These are phyloP conservation scores for Ceratocystis eucalypticola DNA, from an alignment of 2,329 filamentous ascomycete genomes.

Conservation along the genomic window DNA sequence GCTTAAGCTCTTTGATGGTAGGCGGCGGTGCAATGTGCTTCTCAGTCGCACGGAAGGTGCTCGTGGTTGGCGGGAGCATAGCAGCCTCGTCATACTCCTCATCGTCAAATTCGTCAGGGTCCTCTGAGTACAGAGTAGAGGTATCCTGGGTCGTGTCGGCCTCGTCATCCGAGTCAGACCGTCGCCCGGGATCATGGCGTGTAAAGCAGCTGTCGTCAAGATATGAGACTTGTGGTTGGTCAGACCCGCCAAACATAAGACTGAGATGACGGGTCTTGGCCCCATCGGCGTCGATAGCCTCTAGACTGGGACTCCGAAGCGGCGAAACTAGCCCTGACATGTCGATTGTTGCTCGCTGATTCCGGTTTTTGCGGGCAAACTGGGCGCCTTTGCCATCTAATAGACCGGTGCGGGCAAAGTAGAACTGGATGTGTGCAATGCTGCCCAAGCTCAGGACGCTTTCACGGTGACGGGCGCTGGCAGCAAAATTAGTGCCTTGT, in stretches of 20 bases:
- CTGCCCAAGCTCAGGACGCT: conserved; percentile 93
- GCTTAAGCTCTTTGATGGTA: conserved; percentile 63
- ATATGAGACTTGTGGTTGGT: conserved; percentile 30
- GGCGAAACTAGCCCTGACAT: conserved; percentile 37
- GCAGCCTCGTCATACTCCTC: conserved; percentile 54
- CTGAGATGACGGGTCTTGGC: conserved; percentile 28
- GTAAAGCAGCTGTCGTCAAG: neutral
- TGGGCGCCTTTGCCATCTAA: conserved; percentile 87
- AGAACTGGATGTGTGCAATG: conserved; percentile 95
- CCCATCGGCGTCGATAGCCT: conserved; percentile 35
- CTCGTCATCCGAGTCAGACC: conserved; percentile 23
- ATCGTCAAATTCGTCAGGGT: conserved; percentile 27
- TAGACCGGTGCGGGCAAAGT: conserved; percentile 88
- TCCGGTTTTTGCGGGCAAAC: conserved; percentile 57
- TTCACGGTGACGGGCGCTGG: conserved; percentile 77
- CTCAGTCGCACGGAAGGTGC: conserved; percentile 80
- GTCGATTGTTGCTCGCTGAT: conserved; percentile 45
- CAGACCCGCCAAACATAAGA: conserved; percentile 22
- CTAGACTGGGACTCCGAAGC: conserved; percentile 23
- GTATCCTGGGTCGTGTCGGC: conserved; percentile 1
- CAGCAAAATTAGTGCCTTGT: conserved; percentile 76
- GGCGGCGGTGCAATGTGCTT: conserved; percentile 74
- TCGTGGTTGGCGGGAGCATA: conserved; percentile 92
- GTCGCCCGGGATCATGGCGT: neutral
- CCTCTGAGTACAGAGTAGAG: conserved; percentile 16